These are phyloP conservation scores for Astrephomene gubernaculifera DNA, from an alignment of 139 green algal genomes.

Conservation along the genomic window DNA sequence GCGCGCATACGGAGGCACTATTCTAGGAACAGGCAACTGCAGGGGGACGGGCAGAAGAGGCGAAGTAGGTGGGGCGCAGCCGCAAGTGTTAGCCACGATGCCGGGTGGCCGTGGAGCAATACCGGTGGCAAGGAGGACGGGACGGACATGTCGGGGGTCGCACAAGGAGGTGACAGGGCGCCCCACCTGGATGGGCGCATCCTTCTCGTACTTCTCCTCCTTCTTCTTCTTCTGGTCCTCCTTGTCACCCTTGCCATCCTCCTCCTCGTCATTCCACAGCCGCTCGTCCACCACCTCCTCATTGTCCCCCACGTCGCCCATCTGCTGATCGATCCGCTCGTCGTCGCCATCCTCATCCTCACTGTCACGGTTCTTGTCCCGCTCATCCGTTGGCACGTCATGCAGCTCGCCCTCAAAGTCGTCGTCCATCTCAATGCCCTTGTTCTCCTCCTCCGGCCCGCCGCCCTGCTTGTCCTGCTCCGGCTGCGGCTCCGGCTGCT, in stretches of 20 bases:
- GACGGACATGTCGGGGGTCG: too few relatives aligned
- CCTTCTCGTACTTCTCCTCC: constrained; percentile 79
- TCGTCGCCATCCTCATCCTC: constrained; percentile 85
- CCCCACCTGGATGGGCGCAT: constrained; percentile 58
- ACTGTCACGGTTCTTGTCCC: constrained; percentile 73
- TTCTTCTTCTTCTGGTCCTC: constrained; percentile 61
- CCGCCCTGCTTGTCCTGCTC: constrained; percentile 59
- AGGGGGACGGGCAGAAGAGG: too few relatives aligned
- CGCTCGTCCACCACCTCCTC: constrained; percentile 93
- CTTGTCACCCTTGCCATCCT: constrained; percentile 56
- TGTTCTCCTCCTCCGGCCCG: constrained; percentile 59
- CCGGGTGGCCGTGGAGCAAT: not conserved
- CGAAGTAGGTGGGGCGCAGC: too few relatives aligned
- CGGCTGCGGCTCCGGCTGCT: constrained; percentile 61
- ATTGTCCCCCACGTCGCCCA: constrained; percentile 74
- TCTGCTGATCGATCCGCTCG: constrained; percentile 74
- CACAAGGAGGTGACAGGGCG: not conserved
- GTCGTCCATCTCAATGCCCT: constrained; percentile 97
- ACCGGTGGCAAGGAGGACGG: not conserved
- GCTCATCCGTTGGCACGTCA: constrained; percentile 64
- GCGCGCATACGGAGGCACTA: too few relatives aligned
- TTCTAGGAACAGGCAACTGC: too few relatives aligned
- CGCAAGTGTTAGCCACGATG: too few relatives aligned
- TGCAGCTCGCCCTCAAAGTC: constrained; percentile 95
- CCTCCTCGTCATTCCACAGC: constrained; percentile 84